Evolutionary conservation across 495 filamentous ascomycete genomes (phyloP).

Genomic region (Pyrenula massariospora): DNA sequence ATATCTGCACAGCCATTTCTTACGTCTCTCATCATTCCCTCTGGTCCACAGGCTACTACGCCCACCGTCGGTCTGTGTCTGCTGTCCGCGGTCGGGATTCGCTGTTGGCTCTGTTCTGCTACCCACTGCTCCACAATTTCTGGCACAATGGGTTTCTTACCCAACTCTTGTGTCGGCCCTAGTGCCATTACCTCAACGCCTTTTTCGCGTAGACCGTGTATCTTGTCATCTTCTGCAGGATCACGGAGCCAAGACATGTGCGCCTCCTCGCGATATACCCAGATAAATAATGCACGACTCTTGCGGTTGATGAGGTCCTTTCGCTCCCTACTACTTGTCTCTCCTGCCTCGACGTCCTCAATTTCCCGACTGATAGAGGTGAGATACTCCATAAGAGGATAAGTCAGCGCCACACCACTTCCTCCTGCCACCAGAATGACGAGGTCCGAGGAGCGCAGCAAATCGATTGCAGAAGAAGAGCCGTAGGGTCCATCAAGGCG

Average conservation of each 20-base stretch:
- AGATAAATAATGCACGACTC: slow-evolving; percentile 36
- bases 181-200: not conserved
- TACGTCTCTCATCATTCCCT: slow-evolving; percentile 37
- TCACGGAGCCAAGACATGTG: slow-evolving; percentile 37
- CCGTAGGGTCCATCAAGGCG: slow-evolving; percentile 46
- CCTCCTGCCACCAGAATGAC: slow-evolving; percentile 43
- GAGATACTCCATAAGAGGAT: slow-evolving; percentile 32
- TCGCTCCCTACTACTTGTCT: not conserved
- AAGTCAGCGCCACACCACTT: slow-evolving; percentile 44
- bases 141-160: not conserved
- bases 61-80: slow-evolving; percentile 14
- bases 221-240: slow-evolving; percentile 15
- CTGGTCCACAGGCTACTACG: slow-evolving; percentile 42
- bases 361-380: not conserved
- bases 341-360: not conserved
- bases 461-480: slow-evolving; percentile 25
- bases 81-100: not conserved
- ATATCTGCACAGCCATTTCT: slow-evolving; percentile 38
- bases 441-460: slow-evolving; percentile 22
- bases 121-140: not conserved
- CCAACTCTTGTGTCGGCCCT: not conserved
- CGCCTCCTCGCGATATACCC: slow-evolving; percentile 35
- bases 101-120: not conserved
- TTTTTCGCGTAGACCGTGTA: slow-evolving; percentile 6
- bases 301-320: slow-evolving; percentile 6